Evolutionary conservation across 1,284 basidiomycete genomes (phyloP), one percentile per base, ranked within the genome.

Genomic region (Heterobasidion parviporum): DNA sequence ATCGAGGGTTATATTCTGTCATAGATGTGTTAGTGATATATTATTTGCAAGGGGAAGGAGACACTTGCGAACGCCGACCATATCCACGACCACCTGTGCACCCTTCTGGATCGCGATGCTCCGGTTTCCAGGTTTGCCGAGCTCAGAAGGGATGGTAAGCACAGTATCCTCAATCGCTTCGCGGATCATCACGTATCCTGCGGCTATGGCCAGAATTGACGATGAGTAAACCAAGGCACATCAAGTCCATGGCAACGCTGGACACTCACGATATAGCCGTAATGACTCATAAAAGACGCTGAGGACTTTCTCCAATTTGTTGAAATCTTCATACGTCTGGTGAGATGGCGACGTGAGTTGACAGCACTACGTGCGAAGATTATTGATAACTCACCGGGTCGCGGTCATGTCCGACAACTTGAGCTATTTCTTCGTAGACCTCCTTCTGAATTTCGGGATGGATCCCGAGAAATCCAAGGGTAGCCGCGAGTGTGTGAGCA

Each of bases 41-140:
- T 32, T 44, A 14, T 32, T 34, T n/a, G 32, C 15, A 45, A 32
- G 16, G 34, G 53, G 38, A 16, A 9, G 14, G 32, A 20, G 12
- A 7, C 7, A 75, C 79, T 68, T 58, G 81, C 80, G 75, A 56
- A 77, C 62, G 54, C 79, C 78, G 57, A 81, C 59, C 68, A 82
- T 72, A 57, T 83, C 79, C 6, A 80, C 68, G 7, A 76, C 56
- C 15, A 80, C 61, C 69, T 72, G 57, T 16, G 36, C 54, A 34
- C 59, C 64, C 43, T 62, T 60, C 26, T 51, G 43, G 6, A 66
- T 51, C 14, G 54, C 20, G 26, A 64, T 38, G 3, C 51, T 56
- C 48, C 50, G 35, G 18, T 49, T 57, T 9, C 53, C 55, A 10
- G 41, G 18, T 49, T 50, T 53, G 10, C 51, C 54, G 20, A 55